Conservation (phyloP, 371 early-diverging fungal genomes). For the Rhizopus microsporus region DNA sequence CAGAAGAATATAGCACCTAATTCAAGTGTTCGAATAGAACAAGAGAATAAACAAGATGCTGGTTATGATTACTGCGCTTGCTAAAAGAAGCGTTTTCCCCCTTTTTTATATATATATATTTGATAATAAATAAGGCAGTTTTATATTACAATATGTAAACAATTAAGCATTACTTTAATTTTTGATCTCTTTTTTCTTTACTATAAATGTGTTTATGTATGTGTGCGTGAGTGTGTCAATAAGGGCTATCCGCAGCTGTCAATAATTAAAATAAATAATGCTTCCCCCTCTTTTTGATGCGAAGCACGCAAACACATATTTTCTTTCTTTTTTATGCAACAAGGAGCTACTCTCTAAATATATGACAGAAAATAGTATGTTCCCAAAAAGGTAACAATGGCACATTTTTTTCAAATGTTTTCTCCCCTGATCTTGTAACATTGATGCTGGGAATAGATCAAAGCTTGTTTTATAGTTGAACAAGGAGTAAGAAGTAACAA, state of each 20-base stretch:
- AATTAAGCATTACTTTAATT: no score
- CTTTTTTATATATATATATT: conserved; percentile 10
- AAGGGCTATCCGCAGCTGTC: no score
- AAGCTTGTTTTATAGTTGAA: conserved; percentile 1
- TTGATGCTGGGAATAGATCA: not conserved
- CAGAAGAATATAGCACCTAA: conserved; percentile 55
- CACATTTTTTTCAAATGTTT: not conserved
- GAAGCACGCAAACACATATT: not conserved
- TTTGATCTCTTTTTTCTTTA: not conserved
- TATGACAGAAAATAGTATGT: not conserved
- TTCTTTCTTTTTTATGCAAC: not conserved
- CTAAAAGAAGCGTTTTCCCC: conserved; percentile 11
- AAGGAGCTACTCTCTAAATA: no score
- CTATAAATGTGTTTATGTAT: no score
- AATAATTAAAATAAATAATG: no score
- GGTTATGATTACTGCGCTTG: conserved; percentile 17
- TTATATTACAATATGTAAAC: conserved; percentile 1
- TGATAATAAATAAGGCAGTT: conserved; percentile 25
- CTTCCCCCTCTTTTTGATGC: no score
- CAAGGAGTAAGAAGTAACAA: not conserved
- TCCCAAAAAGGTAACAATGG: conserved; percentile 1
- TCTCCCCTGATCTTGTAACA: not conserved
- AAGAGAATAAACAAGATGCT: not conserved
- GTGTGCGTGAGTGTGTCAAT: no score
- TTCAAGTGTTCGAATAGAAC: conserved; percentile 21